These are phyloP conservation scores for Monascus ruber DNA, from an alignment of 2,329 filamentous ascomycete genomes.

Conservation along the genomic window DNA sequence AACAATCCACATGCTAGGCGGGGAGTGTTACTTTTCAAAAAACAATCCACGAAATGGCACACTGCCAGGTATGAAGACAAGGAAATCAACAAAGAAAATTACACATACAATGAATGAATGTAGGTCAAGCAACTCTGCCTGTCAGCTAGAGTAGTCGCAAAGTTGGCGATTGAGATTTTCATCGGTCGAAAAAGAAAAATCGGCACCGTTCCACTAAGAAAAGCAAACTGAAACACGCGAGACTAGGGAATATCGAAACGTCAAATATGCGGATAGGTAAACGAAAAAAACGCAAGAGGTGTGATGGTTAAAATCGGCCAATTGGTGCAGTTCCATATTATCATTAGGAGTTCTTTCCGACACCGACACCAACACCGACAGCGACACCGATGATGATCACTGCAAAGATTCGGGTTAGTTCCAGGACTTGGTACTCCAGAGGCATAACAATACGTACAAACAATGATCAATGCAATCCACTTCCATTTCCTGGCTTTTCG, in stretches of 20 bases:
- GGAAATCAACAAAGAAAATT: no score
- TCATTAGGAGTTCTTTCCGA: constrained; percentile 24
- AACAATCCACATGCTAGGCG: constrained; percentile 1
- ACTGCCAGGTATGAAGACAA: no score
- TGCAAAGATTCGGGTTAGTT: constrained; percentile 13
- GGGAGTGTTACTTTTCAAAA: no score
- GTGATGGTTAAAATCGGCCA: neutral
- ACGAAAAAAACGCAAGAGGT: neutral
- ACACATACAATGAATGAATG: no score
- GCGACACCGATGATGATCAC: constrained; percentile 46
- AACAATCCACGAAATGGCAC: no score
- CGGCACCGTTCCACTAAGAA: neutral
- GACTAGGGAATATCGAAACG: neutral
- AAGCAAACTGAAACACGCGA: constrained; percentile 6
- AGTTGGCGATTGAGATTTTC: no score
- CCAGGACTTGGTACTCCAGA: neutral
- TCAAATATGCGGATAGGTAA: neutral
- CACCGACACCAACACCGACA: constrained; percentile 39
- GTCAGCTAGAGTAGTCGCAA: no score
- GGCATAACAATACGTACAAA: constrained; percentile 36
- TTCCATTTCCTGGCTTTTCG: constrained; percentile 79
- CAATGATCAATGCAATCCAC: constrained; percentile 84
- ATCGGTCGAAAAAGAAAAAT: no score
- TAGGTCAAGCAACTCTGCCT: no score
- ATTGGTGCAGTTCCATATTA: neutral